Evolutionary conservation across 2,329 filamentous ascomycete genomes (phyloP).

Genomic region (Colletotrichum zoysiae): DNA sequence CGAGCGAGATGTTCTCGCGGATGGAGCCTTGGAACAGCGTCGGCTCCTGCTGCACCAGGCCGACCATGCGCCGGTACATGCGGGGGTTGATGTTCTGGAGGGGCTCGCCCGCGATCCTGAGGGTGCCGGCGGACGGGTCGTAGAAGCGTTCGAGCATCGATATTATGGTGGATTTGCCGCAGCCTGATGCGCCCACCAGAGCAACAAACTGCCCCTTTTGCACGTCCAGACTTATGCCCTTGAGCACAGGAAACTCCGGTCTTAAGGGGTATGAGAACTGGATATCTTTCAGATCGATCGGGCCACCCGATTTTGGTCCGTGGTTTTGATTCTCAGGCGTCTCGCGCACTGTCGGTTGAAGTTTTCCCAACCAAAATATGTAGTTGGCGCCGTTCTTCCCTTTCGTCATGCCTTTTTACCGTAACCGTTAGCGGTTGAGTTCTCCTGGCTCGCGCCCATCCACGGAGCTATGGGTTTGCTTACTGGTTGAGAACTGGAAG

Average conservation of each 20-base stretch:
- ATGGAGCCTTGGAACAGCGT: conserved; percentile 57
- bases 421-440: neutral
- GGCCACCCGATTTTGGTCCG: neutral
- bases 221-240: conserved; percentile 39
- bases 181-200: conserved; percentile 67
- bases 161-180: conserved; percentile 72
- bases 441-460: neutral
- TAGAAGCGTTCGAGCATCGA: conserved; percentile 62
- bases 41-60: conserved; percentile 35
- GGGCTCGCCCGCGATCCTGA: conserved; percentile 40
- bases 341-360: neutral
- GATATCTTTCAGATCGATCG: neutral
- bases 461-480: neutral
- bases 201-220: conserved; percentile 61
- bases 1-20: conserved; percentile 67
- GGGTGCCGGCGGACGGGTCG: conserved; percentile 31
- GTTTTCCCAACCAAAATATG: neutral
- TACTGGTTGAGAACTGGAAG: conserved; percentile 26
- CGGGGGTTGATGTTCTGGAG: conserved; percentile 44
- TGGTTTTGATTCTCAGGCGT: neutral
- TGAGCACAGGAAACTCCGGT: neutral
- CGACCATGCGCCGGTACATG: conserved; percentile 5
- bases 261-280: neutral
- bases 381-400: neutral
- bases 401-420: conserved; percentile 10